phyloP scores from a whole-genome alignment of 1,284 basidiomycete species.

The Cutaneotrichosporon sp. region DNA sequence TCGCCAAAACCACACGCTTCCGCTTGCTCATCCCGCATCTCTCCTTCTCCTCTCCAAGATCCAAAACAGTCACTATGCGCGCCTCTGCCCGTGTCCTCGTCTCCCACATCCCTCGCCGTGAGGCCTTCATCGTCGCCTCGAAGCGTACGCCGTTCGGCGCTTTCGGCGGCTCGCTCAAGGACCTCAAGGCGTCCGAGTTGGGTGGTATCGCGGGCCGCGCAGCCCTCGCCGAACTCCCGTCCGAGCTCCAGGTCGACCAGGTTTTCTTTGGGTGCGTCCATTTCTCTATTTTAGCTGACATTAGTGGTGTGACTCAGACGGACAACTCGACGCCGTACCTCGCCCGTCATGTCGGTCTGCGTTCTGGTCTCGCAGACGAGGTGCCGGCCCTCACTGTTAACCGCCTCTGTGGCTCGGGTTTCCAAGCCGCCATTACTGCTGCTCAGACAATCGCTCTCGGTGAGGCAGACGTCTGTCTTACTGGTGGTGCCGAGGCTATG shows the following conservation, averaged over 20 bases:
- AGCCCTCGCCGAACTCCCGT: constrained; percentile 56
- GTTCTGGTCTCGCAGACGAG: constrained; percentile 56
- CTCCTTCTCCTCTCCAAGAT: constrained; percentile 8
- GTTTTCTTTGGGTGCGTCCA: constrained; percentile 54
- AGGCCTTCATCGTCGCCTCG: constrained; percentile 48
- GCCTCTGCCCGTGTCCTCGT: constrained; percentile 17
- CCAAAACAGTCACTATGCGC: constrained; percentile 13
- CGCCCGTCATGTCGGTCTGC: constrained; percentile 59
- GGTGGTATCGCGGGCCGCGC: constrained; percentile 58
- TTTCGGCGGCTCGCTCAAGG: constrained; percentile 57
- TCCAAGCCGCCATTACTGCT: constrained; percentile 59
- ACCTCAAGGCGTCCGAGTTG: constrained; percentile 55
- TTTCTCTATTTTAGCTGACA: constrained; percentile 8
- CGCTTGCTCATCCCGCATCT: background rate
- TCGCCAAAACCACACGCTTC: constrained; percentile 5
- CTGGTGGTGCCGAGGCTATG: constrained; percentile 61
- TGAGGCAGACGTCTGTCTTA: constrained; percentile 58
- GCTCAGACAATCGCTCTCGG: constrained; percentile 58
- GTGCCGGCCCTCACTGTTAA: constrained; percentile 60
- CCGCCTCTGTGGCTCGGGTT: constrained; percentile 59
- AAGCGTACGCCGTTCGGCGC: constrained; percentile 59
- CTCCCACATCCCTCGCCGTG: constrained; percentile 25
- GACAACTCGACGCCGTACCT: constrained; percentile 58
- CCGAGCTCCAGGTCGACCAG: constrained; percentile 54
- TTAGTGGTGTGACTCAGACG: constrained; percentile 53